Conservation (phyloP, 2,329 filamentous ascomycete genomes). For the Paecilomyces sp. region DNA sequence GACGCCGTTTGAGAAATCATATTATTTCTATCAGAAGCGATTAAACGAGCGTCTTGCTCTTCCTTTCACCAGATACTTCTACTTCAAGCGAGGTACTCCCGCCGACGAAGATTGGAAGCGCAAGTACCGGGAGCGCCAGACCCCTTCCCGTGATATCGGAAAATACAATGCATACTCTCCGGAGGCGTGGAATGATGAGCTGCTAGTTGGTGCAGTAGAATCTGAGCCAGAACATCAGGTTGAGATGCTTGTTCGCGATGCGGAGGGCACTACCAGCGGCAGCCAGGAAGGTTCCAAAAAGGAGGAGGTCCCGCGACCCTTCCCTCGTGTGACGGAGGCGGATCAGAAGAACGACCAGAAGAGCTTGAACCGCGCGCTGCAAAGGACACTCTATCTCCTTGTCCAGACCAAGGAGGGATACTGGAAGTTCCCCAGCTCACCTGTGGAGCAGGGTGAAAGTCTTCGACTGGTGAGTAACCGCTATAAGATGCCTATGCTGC, state of each 20-base stretch:
- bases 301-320: conserved; percentile 62
- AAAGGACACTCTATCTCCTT: conserved; percentile 79
- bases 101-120: conserved; percentile 82
- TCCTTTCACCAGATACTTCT: conserved; percentile 85
- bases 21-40: conserved; percentile 94
- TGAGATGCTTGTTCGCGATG: conserved; percentile 66
- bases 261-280: conserved; percentile 46
- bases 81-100: conserved; percentile 86
- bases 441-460: conserved; percentile 63
- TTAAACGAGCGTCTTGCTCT: conserved; percentile 86
- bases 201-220: conserved; percentile 65
- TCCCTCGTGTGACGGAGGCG: conserved; percentile 66
- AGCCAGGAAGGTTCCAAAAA: conserved; percentile 43
- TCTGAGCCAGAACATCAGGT: conserved; percentile 58
- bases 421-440: conserved; percentile 78
- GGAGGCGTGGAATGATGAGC: conserved; percentile 86
- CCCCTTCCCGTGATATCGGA: conserved; percentile 77
- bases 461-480: conserved; percentile 66
- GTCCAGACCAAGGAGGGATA: conserved; percentile 62
- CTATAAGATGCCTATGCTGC: conserved; percentile 1
- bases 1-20: conserved; percentile 83
- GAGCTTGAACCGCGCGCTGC: conserved; percentile 72
- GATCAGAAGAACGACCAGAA: conserved; percentile 66
- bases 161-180: conserved; percentile 68
- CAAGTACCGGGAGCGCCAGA: conserved; percentile 69